These are phyloP conservation scores for Candida sithepensis DNA, from an alignment of 805 yeast genomes.

Conservation along the genomic window DNA sequence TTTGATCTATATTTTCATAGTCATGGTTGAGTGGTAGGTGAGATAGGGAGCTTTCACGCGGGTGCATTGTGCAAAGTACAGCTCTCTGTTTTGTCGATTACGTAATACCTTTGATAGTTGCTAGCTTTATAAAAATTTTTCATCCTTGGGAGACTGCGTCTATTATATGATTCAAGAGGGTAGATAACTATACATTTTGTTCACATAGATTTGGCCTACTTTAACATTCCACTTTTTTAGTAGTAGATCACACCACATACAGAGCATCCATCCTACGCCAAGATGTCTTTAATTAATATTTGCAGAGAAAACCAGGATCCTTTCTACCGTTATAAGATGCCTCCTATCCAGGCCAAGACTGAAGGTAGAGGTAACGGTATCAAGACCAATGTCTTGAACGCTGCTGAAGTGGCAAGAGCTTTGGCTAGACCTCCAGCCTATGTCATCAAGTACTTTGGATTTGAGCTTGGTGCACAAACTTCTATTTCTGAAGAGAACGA, in stretches of 20 bases:
- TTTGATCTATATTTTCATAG: neutral
- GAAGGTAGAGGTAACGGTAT: constrained; percentile 99
- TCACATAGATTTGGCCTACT: neutral
- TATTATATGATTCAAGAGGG: neutral
- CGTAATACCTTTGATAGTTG: neutral
- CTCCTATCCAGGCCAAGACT: constrained; percentile 92
- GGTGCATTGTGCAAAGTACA: no score
- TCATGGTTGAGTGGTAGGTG: neutral
- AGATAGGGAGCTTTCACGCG: neutral
- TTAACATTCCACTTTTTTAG: no score
- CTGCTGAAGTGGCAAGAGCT: constrained; percentile 91
- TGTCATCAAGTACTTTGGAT: constrained; percentile 91
- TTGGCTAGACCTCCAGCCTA: constrained; percentile 90
- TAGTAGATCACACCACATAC: no score
- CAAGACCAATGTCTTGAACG: constrained; percentile 88
- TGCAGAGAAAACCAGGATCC: constrained; percentile 98
- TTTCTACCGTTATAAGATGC: constrained; percentile 99
- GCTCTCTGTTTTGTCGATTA: no score
- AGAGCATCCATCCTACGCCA: neutral
- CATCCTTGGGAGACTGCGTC: neutral
- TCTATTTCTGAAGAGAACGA: constrained; percentile 74
- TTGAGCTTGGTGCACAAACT: constrained; percentile 96
- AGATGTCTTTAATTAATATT: constrained; percentile 85
- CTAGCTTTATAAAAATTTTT: neutral
- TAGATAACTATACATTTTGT: neutral